Evolutionary conservation across 2,329 filamentous ascomycete genomes (phyloP), one percentile per base, ranked within the genome.

Genomic region (Pyrenophora seminiperda): DNA sequence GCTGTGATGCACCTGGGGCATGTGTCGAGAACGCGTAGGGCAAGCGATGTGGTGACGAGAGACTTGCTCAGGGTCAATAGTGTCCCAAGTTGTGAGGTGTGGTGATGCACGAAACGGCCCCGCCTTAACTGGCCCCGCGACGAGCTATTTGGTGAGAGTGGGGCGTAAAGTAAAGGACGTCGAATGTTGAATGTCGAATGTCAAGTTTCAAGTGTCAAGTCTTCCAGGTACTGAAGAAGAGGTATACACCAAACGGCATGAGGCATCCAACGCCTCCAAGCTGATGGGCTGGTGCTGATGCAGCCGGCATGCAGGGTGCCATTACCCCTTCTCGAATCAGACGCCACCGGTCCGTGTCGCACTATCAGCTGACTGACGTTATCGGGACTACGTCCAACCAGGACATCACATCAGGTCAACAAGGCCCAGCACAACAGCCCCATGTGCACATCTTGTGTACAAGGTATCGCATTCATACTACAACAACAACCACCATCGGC

Each of bases 331-430:
- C 36, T 39, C 54, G 47, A 54, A 54, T 54, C 51, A 56, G 34
- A 47, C 14, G 19, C 36, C 33, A 17, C 38, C 9, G 33, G 20
- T 31, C 27, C n/a, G 17, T 30, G 42, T 43, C 41, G 31, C 47
- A 46, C 50, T 45, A 42, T 61, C 60, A 63, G 56, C 54, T 64
- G 62, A 64, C 54, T 64, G 62, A 64, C 59, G 56, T 54, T 59
- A 61, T 63, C 60, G 50, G 39, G 24, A 36, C 31, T 31, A 15
- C 19, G 31, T 24, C 38, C 24, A 9, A 9, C 24, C 13, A 11
- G 13, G 31, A 39, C 42, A 48, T 39, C 40, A 44, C 30, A 44
- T 47, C 22, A 36, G 24, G 19, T n/a, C n/a, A n/a, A n/a, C 47
- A 33, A 39, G 41, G 19, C 40, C 29, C 34, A n/a, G 11, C 15